Evolutionary conservation across 1,284 basidiomycete species (phyloP).

Genomic region (Pholiota adiposa): DNA sequence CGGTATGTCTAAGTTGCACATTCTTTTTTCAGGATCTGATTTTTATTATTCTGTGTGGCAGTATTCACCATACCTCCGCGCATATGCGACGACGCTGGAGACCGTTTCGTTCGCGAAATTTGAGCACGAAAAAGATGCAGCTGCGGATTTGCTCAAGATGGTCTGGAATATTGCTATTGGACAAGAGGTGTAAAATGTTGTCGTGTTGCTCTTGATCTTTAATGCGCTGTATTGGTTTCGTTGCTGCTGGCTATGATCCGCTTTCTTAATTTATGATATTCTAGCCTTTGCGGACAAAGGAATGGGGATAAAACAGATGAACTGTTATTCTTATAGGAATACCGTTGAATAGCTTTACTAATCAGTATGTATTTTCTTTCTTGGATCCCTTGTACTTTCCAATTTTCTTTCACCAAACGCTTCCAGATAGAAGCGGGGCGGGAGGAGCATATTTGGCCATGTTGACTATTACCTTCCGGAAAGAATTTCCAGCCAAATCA

Average conservation of each 20-base stretch:
- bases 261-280: background rate
- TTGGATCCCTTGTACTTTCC: no score
- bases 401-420: no score
- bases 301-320: background rate
- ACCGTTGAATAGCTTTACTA: no score
- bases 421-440: background rate
- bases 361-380: no score
- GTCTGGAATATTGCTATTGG: conserved; percentile 74
- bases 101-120: conserved; percentile 67
- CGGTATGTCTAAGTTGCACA: conserved; percentile 49
- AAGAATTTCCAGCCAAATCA: background rate
- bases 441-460: background rate
- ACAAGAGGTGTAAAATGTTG: conserved; percentile 42
- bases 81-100: conserved; percentile 67
- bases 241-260: background rate
- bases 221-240: background rate
- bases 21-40: background rate
- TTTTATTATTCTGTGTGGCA: conserved; percentile 31
- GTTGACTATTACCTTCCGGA: background rate
- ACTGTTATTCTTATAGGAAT: no score
- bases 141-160: conserved; percentile 59
- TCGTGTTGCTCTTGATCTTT: background rate
- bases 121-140: conserved; percentile 58
- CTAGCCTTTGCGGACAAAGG: background rate
- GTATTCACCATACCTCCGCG: conserved; percentile 79